Base-by-base conservation (phyloP, 768 basidiomycete genomes). In the Coprinopsis cinerea region DNA sequence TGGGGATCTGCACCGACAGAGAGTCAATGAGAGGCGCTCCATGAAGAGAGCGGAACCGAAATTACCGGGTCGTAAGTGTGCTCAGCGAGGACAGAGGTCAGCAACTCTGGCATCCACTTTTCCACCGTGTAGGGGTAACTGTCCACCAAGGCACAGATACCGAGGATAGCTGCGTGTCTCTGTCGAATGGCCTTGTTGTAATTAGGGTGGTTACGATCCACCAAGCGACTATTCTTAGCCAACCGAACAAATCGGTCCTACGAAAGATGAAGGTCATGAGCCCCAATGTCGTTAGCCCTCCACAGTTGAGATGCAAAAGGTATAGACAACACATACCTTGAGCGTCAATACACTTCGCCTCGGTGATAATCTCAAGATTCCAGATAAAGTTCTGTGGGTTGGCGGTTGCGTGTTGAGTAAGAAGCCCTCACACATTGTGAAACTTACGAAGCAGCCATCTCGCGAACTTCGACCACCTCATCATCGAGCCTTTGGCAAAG, bases 41-140 rank as follows among this genome's bases (percentile, higher is more conserved):
- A 36, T 23, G 5, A 37, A 39, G 35, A 35, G 25, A 13, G 22
- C 14, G 14, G n/a, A 28, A 3, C n/a, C 34, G 17, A 11, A 59
- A 76, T 52, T 54, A 85, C 83, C 11, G 92, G 93, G 60, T 93
- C 90, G 53, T 92, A 88, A 1, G 86, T 84, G 63, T 92, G 87
- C 57, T 88, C 85, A 9, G 83, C 84, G 48, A 93, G 72, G 17
- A 88, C 77, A 52, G 78, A 83, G 32, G 88, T 85, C 53, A 94
- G 68, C 37, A 96, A 75, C 41, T 83, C 81, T 0, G 93, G 90
- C 79, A 95, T 84, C 87, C 93, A 98, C 54, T 83, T 82, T 60
- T 95, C 95, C 13, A 97, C 86, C 1, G 92, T 93, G 67, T 96
- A 96, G 0, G 95, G 95, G 63, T 88, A 95, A 50, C 92, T 94